Base-by-base conservation (phyloP, 148 eudicot genomes). In the Rheum nobile region DNA sequence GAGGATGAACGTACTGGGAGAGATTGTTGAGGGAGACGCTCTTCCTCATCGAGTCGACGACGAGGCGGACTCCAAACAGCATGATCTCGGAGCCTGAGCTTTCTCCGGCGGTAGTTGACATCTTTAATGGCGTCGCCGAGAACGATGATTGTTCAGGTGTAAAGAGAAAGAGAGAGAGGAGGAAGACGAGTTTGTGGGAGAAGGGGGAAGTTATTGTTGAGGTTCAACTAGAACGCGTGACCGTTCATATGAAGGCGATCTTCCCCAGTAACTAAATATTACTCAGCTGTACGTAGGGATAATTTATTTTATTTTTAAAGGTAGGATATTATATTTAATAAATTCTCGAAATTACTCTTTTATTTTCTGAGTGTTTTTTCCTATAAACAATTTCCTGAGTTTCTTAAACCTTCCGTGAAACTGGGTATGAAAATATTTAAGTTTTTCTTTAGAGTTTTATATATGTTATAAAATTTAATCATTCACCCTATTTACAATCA, bases 11-110 rank as follows among this genome's bases (percentile, higher is more conserved):
- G 24, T 73, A 72, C 4, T 44, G 71, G 24, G 41, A 71, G 35
- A 77, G 59, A 31, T 55, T 24, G 46, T 76, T 71, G 75, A 79
- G 61, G 38, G 74, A 46, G 67, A 73, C 75, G 26, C 75, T 73
- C 41, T 73, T 73, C 63, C 75, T 48, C 61, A 73, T 73, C 13
- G 75, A 52, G 21, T 73, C 75, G 16, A 73, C 75, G 63, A 50
- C 39, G 65, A 73, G 61, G 11, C 75, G 57, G 41, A 73, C 57
- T 14, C 65, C 75, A 10, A 73, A 73, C 41, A 73, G 43, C 75
- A 73, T n/a, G 75, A 73, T 73, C 75, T 73, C 75, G 63, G 41
- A 10, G 42, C 35, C 14, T 22, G 48, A 32, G 31, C 41, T 19
- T 41, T 52, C 41, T 26, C 75, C 75, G 61, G 75, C 38, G 39